phyloP scores from a whole-genome alignment of 768 basidiomycete genomes.

The Phaeolepiota aurea region DNA sequence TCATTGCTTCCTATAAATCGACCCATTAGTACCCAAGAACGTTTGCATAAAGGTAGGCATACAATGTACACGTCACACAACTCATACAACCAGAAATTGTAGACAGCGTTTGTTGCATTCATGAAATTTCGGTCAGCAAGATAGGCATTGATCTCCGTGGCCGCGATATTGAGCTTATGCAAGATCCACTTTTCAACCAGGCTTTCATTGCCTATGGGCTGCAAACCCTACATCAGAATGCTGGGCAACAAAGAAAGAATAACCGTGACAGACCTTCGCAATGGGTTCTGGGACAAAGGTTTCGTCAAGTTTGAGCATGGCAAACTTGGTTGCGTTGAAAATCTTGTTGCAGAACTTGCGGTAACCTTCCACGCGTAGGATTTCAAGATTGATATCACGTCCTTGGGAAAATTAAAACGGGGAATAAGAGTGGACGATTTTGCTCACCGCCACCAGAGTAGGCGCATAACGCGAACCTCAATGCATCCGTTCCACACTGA shows the following conservation, averaged over 20 bases:
- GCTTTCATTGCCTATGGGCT: slow-evolving; percentile 87
- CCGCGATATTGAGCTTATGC: slow-evolving; percentile 84
- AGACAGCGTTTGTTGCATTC: slow-evolving; percentile 72
- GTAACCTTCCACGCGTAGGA: slow-evolving; percentile 93
- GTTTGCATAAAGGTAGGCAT: slow-evolving; percentile 15
- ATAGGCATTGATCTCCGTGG: slow-evolving; percentile 65
- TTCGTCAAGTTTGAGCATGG: slow-evolving; percentile 93
- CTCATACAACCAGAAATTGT: slow-evolving; percentile 98
- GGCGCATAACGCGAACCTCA: slow-evolving; percentile 91
- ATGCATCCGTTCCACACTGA: slow-evolving; percentile 94
- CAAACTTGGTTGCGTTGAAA: slow-evolving; percentile 98
- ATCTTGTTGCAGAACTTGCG: slow-evolving; percentile 99
- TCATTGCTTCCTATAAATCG: slow-evolving; percentile 83
- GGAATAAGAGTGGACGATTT: not conserved
- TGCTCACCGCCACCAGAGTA: slow-evolving; percentile 79
- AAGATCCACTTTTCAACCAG: slow-evolving; percentile 94
- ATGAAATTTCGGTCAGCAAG: slow-evolving; percentile 87
- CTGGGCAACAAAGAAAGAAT: not conserved
- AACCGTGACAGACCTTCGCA: slow-evolving; percentile 41
- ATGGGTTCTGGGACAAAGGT: slow-evolving; percentile 68
- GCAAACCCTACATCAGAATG: slow-evolving; percentile 7
- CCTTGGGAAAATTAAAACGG: slow-evolving; percentile 33
- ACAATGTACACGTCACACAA: slow-evolving; percentile 99
- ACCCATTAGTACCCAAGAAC: slow-evolving; percentile 1
- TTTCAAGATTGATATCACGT: slow-evolving; percentile 95